Base-by-base conservation (phyloP, 2,329 filamentous ascomycete genomes). In the Dichotomopilus funicola region DNA sequence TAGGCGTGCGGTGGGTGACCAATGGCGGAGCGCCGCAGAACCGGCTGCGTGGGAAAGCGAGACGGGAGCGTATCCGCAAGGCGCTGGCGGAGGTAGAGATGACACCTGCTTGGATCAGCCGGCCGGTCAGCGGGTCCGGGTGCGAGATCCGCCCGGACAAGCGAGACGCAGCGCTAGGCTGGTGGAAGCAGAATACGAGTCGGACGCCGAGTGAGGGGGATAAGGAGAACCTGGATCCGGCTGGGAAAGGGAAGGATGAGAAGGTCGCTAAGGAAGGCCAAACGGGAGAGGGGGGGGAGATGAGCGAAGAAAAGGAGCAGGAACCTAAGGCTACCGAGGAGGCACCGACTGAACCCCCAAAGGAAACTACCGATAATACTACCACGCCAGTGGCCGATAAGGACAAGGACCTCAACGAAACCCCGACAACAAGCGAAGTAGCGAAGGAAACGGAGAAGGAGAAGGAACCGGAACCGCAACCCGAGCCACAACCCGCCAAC, bases 1-100 rank as follows among this genome's bases (percentile, higher is more conserved):
- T 85, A 59, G 83, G 84, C 51, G 81, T 96, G 9, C 84, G 90
- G 51, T 97, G 91, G 85, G 88, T 96, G 0, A 86, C 89, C 60
- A 80, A 83, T 60, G 91, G 94, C 10, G 86, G 81, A 0, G 78
- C 77, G 60, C 79, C 73, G 55, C 79, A 82, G 65, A 77, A 77
- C 34, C 71, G 80, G 47, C 73, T 83, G 1, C 73, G 80, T 3
- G 81, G 81, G 50, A 79, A 79, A 63, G 81, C 72, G 1, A 71
- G 80, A 4, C 70, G 80, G 9, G 79, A 83, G 62, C 73, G 81
- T 43, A 84, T 83, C 66, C 72, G 78, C 37, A 78, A 76, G 65
- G 78, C 77, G 1, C 76, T 82, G 73, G 68, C 71, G 48, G 79
- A 82, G 60, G 73, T 80, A 10, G 76, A 76, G 41, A 67, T 68